A percentile compares a stretch with the other conserved stretches of the same genome.
These are phyloP conservation scores for Gossypium gossypioides DNA, from an alignment of 441 rosid genomes.

Conservation along the genomic window DNA sequence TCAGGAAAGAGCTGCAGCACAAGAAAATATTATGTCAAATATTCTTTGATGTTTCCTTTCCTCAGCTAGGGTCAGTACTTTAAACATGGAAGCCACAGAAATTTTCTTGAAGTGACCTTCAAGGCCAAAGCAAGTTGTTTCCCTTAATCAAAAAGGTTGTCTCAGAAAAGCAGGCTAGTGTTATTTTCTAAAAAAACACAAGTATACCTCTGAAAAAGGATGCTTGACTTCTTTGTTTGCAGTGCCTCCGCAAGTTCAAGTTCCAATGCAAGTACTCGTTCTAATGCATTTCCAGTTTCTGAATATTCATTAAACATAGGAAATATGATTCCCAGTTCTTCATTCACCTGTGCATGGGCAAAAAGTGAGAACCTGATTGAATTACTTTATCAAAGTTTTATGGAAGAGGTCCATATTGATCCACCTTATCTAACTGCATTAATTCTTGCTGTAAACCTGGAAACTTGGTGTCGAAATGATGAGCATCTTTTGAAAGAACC, in stretches of 20 bases:
- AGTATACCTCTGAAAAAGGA: slow-evolving; percentile 74
- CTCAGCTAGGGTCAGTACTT: background rate
- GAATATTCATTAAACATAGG: slow-evolving; percentile 53
- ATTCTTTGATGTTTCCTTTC: background rate
- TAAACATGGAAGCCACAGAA: background rate
- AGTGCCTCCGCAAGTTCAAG: slow-evolving; percentile 87
- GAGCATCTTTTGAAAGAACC: slow-evolving; percentile 39
- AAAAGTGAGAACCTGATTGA: slow-evolving; percentile 9
- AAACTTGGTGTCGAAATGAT: slow-evolving; percentile 41
- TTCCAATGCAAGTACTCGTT: slow-evolving; percentile 92
- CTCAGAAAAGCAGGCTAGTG: background rate
- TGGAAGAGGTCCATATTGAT: slow-evolving; percentile 2
- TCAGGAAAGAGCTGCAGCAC: slow-evolving; percentile 74
- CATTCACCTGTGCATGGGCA: slow-evolving; percentile 56
- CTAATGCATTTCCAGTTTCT: slow-evolving; percentile 59
- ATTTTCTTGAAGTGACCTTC: background rate
- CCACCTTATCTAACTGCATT: slow-evolving; percentile 67
- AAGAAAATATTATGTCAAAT: background rate
- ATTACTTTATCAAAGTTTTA: background rate
- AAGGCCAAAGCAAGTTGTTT: background rate
- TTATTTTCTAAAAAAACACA: background rate
- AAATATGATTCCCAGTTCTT: slow-evolving; percentile 70
- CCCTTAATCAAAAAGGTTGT: background rate
- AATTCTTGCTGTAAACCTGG: slow-evolving; percentile 65
- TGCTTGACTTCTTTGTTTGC: slow-evolving; percentile 58